Percentiles rank a stretch among this genome's conserved stretches.
phyloP scores from a whole-genome alignment of 176 grass and related monocot species.

The Themeda triandra region DNA sequence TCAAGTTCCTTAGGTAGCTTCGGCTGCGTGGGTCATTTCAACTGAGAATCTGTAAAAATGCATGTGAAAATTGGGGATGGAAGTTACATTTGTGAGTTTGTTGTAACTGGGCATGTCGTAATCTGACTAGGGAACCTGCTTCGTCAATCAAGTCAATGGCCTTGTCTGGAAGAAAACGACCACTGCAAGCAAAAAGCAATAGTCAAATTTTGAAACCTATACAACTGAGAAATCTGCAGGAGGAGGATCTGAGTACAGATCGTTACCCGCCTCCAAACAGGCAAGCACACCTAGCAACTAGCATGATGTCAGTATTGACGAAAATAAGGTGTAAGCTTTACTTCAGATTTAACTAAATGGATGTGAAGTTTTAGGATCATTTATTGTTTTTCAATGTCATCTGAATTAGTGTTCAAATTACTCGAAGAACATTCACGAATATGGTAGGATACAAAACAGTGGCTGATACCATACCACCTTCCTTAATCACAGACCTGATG shows the following conservation, averaged over 20 bases:
- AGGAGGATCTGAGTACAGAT: not conserved
- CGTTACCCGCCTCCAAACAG: not conserved
- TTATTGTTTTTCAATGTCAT: not conserved
- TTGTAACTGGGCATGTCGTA: conserved; percentile 65
- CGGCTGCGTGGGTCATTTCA: not conserved
- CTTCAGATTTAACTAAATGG: too few species aligned
- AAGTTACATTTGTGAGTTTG: not conserved
- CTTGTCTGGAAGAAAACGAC: conserved; percentile 82
- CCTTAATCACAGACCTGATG: conserved; percentile 50
- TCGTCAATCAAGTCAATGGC: conserved; percentile 88
- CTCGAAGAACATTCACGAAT: not conserved
- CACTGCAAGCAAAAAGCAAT: conserved; percentile 38
- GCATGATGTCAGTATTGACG: too few species aligned
- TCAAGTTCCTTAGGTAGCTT: conserved; percentile 35
- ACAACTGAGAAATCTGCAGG: not conserved
- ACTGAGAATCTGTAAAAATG: not conserved
- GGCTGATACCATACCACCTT: not conserved
- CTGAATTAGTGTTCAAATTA: not conserved
- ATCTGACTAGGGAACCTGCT: conserved; percentile 68
- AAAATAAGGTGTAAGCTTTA: too few species aligned
- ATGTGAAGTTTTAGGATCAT: too few species aligned
- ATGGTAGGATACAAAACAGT: not conserved
- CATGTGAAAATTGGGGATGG: not conserved
- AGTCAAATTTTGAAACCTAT: not conserved
- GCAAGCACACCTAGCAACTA: too few species aligned